phyloP scores from a whole-genome alignment of 2,329 filamentous ascomycete genomes.

The Fusarium piperis region DNA sequence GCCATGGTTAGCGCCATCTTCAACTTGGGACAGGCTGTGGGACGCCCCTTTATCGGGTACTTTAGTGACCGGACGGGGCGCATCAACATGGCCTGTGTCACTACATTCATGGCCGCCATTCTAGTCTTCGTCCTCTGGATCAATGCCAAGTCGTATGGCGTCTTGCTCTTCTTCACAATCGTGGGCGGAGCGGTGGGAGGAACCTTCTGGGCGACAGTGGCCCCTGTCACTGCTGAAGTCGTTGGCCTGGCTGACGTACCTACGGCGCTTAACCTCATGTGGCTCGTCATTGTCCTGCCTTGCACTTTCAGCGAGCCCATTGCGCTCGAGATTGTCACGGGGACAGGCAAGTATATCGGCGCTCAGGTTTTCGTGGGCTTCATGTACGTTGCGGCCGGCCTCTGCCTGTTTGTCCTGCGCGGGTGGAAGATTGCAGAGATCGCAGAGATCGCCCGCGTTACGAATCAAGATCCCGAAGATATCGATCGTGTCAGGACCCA shows the following conservation, averaged over 20 bases:
- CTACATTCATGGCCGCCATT: slow-evolving; percentile 71
- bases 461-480: slow-evolving; percentile 42
- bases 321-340: slow-evolving; percentile 63
- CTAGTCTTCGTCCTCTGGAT: slow-evolving; percentile 79
- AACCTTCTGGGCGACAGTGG: slow-evolving; percentile 75
- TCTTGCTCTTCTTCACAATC: slow-evolving; percentile 76
- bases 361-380: slow-evolving; percentile 68
- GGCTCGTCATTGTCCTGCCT: slow-evolving; percentile 76
- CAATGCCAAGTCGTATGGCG: slow-evolving; percentile 69
- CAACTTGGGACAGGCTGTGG: slow-evolving; percentile 73
- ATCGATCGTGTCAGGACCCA: slow-evolving; percentile 46
- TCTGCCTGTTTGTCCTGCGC: slow-evolving; percentile 46
- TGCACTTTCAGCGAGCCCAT: slow-evolving; percentile 75
- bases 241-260: slow-evolving; percentile 76
- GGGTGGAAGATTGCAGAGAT: slow-evolving; percentile 53
- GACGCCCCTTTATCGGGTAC: slow-evolving; percentile 76
- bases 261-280: slow-evolving; percentile 73
- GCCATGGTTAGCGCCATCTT: slow-evolving; percentile 78
- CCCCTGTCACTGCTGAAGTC: slow-evolving; percentile 77
- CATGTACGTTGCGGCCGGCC: slow-evolving; percentile 64
- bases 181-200: slow-evolving; percentile 77
- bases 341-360: slow-evolving; percentile 58
- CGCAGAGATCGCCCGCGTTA: slow-evolving; percentile 45
- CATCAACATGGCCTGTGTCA: slow-evolving; percentile 75
- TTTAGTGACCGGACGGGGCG: slow-evolving; percentile 76